Evolutionary conservation across 2,329 filamentous ascomycete genomes (phyloP).

Genomic region (Gliomastix tumulicola): DNA sequence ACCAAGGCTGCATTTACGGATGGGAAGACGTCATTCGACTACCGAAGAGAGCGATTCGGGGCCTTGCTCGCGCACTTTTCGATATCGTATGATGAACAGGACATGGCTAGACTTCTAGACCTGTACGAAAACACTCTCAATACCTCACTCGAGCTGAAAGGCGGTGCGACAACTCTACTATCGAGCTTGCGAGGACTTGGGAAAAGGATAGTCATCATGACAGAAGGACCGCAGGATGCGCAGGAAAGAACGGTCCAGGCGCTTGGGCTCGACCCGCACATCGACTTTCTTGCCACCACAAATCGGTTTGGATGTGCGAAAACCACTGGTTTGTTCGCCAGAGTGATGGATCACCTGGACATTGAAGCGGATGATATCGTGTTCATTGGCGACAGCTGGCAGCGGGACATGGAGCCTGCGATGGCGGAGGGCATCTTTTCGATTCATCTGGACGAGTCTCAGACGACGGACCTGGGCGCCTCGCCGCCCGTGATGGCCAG

Average conservation of each 20-base stretch:
- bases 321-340: conserved; percentile 15
- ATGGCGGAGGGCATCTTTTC: conserved; percentile 15
- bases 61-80: conserved; percentile 19
- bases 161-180: conserved; percentile 25
- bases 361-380: conserved; percentile 15
- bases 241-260: conserved; percentile 32
- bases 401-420: conserved; percentile 19
- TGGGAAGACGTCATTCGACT: conserved; percentile 33
- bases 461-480: too few relatives aligned
- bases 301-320: conserved; percentile 19
- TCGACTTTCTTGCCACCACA: conserved; percentile 22
- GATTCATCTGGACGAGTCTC: conserved; percentile 15
- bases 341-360: conserved; percentile 14
- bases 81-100: conserved; percentile 7
- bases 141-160: conserved; percentile 22
- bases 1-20: conserved; percentile 34
- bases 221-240: conserved; percentile 38
- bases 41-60: conserved; percentile 29
- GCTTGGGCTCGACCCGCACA: conserved; percentile 12
- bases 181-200: conserved; percentile 19
- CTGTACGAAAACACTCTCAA: conserved; percentile 21
- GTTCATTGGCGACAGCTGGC: conserved; percentile 19
- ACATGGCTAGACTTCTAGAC: conserved; percentile 11
- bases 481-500: too few relatives aligned
- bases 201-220: conserved; percentile 34